Evolutionary conservation across 768 basidiomycete genomes (phyloP).

Genomic region (Pleurotus cornucopiae): DNA sequence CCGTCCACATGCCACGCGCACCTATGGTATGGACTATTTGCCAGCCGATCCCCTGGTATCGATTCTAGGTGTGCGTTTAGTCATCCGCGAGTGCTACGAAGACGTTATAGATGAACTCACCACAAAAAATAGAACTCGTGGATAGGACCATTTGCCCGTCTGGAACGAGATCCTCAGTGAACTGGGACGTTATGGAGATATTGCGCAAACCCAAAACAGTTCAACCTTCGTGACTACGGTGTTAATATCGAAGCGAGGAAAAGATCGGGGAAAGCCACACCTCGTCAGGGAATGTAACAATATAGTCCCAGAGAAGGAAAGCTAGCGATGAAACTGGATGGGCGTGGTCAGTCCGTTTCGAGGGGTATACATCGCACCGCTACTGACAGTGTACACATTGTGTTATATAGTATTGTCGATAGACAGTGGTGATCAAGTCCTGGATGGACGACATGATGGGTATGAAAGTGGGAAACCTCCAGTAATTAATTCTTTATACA

Average conservation of each 20-base stretch:
- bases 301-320: neutral
- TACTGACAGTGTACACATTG: neutral
- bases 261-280: neutral
- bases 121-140: neutral
- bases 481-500: too few relatives aligned
- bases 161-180: neutral
- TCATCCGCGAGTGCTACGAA: neutral
- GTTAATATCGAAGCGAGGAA: neutral
- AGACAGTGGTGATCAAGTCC: neutral
- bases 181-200: neutral
- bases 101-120: neutral
- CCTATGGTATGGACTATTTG: neutral
- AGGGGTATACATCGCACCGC: neutral
- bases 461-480: neutral
- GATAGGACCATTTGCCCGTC: constrained; percentile 1
- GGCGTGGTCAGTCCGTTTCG: too few relatives aligned
- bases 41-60: neutral
- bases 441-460: neutral
- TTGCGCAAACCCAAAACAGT: neutral
- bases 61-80: neutral
- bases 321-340: neutral
- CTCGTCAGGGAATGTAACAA: neutral
- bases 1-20: neutral
- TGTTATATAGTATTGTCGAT: neutral
- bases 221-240: neutral